phyloP scores from a whole-genome alignment of 2,329 filamentous ascomycete genomes.

The Nannizzia gypsea region DNA sequence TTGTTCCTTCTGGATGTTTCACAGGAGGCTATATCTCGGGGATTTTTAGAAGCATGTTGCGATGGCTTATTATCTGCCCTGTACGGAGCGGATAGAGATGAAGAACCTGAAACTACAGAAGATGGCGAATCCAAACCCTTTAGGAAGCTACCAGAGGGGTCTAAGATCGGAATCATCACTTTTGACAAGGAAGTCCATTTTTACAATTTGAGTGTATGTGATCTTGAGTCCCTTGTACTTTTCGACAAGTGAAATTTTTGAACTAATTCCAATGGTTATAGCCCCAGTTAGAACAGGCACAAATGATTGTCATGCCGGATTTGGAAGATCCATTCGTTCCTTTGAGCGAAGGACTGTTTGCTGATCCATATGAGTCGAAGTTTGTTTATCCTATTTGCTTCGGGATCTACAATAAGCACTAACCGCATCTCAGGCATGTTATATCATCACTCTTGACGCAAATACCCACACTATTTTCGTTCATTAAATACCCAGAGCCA shows the following conservation, averaged over 20 bases:
- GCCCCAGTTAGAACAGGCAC: conserved; percentile 68
- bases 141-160: conserved; percentile 56
- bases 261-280: conserved; percentile 28
- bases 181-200: conserved; percentile 97
- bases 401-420: conserved; percentile 9
- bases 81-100: conserved; percentile 51
- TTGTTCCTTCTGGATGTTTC: conserved; percentile 90
- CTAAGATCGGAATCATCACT: conserved; percentile 88
- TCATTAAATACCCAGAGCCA: conserved; percentile 81
- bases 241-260: conserved; percentile 8
- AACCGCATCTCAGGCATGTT: conserved; percentile 44
- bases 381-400: conserved; percentile 23
- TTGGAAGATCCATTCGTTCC: conserved; percentile 94
- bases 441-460: conserved; percentile 78
- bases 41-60: conserved; percentile 81
- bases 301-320: conserved; percentile 98
- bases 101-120: conserved; percentile 22
- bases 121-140: conserved; percentile 44
- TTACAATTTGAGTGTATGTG: conserved; percentile 77
- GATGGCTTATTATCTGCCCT: conserved; percentile 75
- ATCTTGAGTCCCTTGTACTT: not conserved
- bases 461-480: conserved; percentile 75
- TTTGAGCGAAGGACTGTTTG: conserved; percentile 80
- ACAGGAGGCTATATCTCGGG: conserved; percentile 80
- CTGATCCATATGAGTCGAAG: conserved; percentile 85